phyloP scores from a whole-genome alignment of 306 rosid genomes.

The Phaseolus lunatus region DNA sequence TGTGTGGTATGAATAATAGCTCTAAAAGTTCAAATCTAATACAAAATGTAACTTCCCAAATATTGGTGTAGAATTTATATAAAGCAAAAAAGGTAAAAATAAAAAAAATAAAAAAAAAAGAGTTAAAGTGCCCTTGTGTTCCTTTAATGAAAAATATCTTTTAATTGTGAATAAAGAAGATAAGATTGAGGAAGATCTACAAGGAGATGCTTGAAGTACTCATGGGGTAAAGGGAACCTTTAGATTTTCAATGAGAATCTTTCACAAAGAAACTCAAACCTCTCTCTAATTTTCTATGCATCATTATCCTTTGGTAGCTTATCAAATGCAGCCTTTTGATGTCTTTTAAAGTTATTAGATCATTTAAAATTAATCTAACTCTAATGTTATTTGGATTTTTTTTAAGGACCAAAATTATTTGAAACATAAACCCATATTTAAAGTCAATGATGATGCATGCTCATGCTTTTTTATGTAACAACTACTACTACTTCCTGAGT shows the following conservation, averaged over 20 bases:
- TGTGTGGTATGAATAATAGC: neutral
- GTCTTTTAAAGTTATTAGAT: slow-evolving; percentile 28
- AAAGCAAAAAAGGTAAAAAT: neutral
- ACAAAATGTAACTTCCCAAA: neutral
- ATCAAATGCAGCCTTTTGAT: slow-evolving; percentile 31
- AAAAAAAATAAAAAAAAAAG: too few relatives aligned
- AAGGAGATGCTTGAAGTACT: slow-evolving; percentile 52
- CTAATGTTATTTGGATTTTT: neutral
- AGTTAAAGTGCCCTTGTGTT: neutral
- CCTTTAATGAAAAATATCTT: slow-evolving; percentile 17
- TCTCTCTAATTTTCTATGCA: slow-evolving; percentile 18
- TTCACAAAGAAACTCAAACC: slow-evolving; percentile 21
- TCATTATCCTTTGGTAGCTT: slow-evolving; percentile 35
- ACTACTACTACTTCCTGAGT: slow-evolving; percentile 19
- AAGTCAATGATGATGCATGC: slow-evolving; percentile 9
- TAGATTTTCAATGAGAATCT: slow-evolving; percentile 43
- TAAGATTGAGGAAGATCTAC: slow-evolving; percentile 29
- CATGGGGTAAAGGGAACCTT: slow-evolving; percentile 28
- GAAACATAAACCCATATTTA: neutral
- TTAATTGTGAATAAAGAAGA: neutral
- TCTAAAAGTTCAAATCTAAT: neutral
- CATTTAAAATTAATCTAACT: slow-evolving; percentile 11
- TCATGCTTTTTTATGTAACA: neutral
- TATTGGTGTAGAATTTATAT: neutral
- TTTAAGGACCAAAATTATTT: slow-evolving; percentile 6